These are phyloP conservation scores for Citrus trifoliata DNA, from an alignment of 345 rosid genomes.

Conservation along the genomic window DNA sequence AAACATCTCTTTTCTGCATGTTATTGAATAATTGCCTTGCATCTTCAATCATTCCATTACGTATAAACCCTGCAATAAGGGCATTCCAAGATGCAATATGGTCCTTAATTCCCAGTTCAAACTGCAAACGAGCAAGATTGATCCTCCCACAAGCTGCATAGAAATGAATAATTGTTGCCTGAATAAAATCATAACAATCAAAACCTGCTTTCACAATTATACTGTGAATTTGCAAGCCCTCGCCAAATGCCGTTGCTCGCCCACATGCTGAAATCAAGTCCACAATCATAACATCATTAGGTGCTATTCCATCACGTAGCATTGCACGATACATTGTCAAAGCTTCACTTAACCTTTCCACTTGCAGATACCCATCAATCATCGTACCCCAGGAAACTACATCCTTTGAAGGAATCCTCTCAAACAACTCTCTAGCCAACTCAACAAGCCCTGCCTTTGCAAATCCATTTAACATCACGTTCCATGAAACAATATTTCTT, in stretches of 20 bases:
- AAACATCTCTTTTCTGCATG: conserved; percentile 66
- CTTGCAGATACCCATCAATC: conserved; percentile 56
- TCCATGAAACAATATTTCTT: conserved; percentile 69
- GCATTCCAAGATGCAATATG: conserved; percentile 68
- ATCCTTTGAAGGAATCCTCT: conserved; percentile 57
- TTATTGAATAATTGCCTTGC: conserved; percentile 57
- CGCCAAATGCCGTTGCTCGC: conserved; percentile 27
- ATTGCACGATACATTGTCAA: conserved; percentile 46
- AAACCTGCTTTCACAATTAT: conserved; percentile 56
- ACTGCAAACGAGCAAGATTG: conserved; percentile 55
- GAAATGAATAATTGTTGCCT: conserved; percentile 65
- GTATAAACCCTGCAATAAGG: conserved; percentile 56
- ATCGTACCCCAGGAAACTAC: conserved; percentile 79
- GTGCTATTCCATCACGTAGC: conserved; percentile 42
- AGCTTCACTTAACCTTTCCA: conserved; percentile 53
- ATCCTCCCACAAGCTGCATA: conserved; percentile 56
- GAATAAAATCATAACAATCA: conserved; percentile 56
- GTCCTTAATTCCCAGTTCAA: conserved; percentile 45
- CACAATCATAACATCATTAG: conserved; percentile 67
- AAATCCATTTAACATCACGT: conserved; percentile 85
- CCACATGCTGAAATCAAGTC: conserved; percentile 76
- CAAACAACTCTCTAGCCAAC: conserved; percentile 53
- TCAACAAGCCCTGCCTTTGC: conserved; percentile 64
- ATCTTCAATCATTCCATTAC: conserved; percentile 54
- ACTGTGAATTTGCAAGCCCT: conserved; percentile 64